Evolutionary conservation across 441 rosid species (phyloP), one percentile per base, ranked within the genome.

Genomic region (Corymbia calophylla): DNA sequence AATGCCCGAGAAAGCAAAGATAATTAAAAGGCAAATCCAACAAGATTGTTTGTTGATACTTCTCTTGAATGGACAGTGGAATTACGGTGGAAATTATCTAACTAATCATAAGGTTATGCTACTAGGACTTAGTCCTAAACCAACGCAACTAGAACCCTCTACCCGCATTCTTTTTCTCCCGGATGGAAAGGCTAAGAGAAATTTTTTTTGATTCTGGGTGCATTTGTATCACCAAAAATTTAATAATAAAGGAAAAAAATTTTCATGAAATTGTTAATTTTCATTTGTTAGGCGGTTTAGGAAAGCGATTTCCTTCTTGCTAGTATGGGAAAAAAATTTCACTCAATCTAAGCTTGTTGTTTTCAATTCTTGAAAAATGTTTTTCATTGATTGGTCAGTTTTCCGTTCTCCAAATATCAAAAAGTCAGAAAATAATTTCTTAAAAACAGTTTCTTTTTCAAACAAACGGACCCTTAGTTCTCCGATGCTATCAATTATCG

Each of bases 401-500:
- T 64, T 31, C 11, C 5, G 0, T 15, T 11, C 18, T 66, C 21
- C 39, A 66, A 66, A 66, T 66, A 66, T 10, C 0, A 1, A 15
- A 31, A 31, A 66, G 21, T 31, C 5, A 18, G 10, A 66, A 31
- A 31, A n/a, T 1, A 64, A 15, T n/a, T 32, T 64, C 70, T 4
- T 2, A 0, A 7, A 64, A 64, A 1, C 35, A 64, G 4, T 60
- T 60, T 12, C 27, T 11, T 29, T 62, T 13, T 1, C 0, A 16
- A n/a, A 64, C 35, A 2, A n/a, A n/a, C 19, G 5, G 39, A 15
- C 9, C 21, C 11, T n/a, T 64, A 64, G 70, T 29, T 64, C 70
- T 64, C 7, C 14, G 18, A 64, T 31, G 70, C 70, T n/a, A 64
- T 64, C 70, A 64, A 64, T 64, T 64, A 64, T 64, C 35, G 35